Conservation (phyloP, 768 basidiomycete genomes). For the Pholiota microspora region DNA sequence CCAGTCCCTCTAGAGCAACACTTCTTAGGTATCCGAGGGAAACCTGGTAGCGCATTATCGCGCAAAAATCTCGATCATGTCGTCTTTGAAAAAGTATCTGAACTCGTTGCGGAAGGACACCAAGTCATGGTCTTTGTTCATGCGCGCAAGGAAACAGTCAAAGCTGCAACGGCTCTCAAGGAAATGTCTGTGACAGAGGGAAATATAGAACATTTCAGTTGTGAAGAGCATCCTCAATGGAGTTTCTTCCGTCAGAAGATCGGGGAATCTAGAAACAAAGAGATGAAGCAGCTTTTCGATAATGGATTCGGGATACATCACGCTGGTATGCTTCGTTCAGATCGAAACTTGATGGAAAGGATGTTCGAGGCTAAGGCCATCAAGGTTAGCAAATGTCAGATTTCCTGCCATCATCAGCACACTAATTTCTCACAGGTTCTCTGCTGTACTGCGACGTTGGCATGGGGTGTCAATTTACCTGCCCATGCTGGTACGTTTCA, state of each 20-base stretch:
- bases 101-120: constrained; percentile 86
- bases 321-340: constrained; percentile 94
- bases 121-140: constrained; percentile 99
- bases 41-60: constrained; percentile 68
- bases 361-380: constrained; percentile 90
- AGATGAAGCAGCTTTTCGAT: constrained; percentile 94
- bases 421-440: constrained; percentile 68
- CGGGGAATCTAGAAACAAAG: constrained; percentile 84
- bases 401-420: not conserved
- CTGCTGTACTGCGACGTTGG: constrained; percentile 96
- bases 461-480: constrained; percentile 99
- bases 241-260: constrained; percentile 75
- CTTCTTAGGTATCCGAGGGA: constrained; percentile 92
- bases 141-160: constrained; percentile 96
- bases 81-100: constrained; percentile 87
- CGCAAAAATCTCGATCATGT: constrained; percentile 86
- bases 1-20: constrained; percentile 97
- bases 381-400: constrained; percentile 58
- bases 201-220: constrained; percentile 73
- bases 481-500: constrained; percentile 79
- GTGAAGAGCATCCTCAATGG: constrained; percentile 78
- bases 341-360: constrained; percentile 92
- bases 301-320: constrained; percentile 96
- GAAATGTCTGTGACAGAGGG: constrained; percentile 77
- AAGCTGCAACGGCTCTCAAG: constrained; percentile 76